Evolutionary conservation across 768 basidiomycete species (phyloP).

Genomic region (Pleurotus citrinopileatus): DNA sequence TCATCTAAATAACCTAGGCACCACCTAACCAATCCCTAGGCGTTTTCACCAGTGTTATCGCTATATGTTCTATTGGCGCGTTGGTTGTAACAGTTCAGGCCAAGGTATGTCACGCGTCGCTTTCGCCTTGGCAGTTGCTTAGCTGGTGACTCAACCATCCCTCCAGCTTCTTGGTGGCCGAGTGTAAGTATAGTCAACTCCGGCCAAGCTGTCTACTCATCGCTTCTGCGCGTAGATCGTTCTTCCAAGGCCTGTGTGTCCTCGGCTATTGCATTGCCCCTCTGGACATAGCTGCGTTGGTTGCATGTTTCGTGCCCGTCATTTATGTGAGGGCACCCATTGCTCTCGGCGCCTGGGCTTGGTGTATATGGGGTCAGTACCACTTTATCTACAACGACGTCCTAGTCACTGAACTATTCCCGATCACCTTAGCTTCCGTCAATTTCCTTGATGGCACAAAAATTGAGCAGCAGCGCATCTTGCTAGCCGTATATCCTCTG

Average conservation of each 20-base stretch:
- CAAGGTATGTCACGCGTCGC: conserved; percentile 65
- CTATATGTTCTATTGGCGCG: conserved; percentile 88
- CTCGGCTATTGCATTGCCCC: conserved; percentile 96
- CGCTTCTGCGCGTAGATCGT: conserved; percentile 53
- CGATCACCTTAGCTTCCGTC: conserved; percentile 63
- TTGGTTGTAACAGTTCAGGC: conserved; percentile 94
- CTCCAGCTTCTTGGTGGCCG: conserved; percentile 72
- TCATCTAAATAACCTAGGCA: conserved; percentile 49
- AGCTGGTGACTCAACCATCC: background rate
- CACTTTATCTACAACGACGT: background rate
- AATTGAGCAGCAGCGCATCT: conserved; percentile 84
- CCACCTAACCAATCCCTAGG: conserved; percentile 79
- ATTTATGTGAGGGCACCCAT: conserved; percentile 89
- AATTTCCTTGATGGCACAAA: conserved; percentile 96
- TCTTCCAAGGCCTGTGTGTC: conserved; percentile 95
- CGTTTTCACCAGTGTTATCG: conserved; percentile 93
- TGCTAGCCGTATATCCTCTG: conserved; percentile 95
- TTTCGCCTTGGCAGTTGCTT: background rate
- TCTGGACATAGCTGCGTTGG: conserved; percentile 83
- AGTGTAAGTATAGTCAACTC: conserved; percentile 50
- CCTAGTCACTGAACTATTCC: background rate
- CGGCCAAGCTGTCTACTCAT: background rate
- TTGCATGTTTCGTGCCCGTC: conserved; percentile 79
- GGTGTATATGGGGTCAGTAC: conserved; percentile 94
- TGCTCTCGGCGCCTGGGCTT: conserved; percentile 85